Percentiles rank a stretch among this genome's conserved stretches.
Evolutionary conservation across 2,329 filamentous ascomycete genomes (phyloP).

Genomic region (Pseudogymnoascus sp.): DNA sequence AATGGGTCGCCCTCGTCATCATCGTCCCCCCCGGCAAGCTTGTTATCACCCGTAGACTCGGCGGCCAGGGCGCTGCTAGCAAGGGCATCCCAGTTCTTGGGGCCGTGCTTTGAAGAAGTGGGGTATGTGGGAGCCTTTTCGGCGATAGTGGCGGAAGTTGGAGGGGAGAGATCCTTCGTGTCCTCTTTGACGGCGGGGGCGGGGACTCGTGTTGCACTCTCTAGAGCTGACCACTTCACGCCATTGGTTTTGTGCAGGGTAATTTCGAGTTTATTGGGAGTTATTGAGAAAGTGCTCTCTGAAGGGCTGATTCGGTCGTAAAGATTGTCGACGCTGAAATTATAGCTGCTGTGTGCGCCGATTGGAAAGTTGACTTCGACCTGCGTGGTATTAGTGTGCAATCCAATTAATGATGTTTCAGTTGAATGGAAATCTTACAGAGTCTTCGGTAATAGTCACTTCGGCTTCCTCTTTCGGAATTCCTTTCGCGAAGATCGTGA

Average conservation of each 20-base stretch:
- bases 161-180: slow-evolving; percentile 6
- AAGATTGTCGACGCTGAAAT: slow-evolving; percentile 57
- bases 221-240: slow-evolving; percentile 22
- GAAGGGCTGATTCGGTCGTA: slow-evolving; percentile 55
- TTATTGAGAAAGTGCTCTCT: slow-evolving; percentile 54
- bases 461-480: slow-evolving; percentile 47
- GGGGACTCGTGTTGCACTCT: slow-evolving; percentile 15
- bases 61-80: slow-evolving; percentile 38
- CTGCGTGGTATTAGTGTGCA: slow-evolving; percentile 25
- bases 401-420: slow-evolving; percentile 7
- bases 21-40: slow-evolving; percentile 42
- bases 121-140: slow-evolving; percentile 52
- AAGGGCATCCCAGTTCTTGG: slow-evolving; percentile 89
- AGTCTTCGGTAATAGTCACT: slow-evolving; percentile 33
- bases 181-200: slow-evolving; percentile 1
- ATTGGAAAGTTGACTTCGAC: slow-evolving; percentile 52
- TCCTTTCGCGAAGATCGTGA: slow-evolving; percentile 59
- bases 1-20: slow-evolving; percentile 56
- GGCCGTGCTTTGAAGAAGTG: slow-evolving; percentile 72
- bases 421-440: slow-evolving; percentile 15
- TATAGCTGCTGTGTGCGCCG: slow-evolving; percentile 40
- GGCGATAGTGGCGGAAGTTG: not conserved
- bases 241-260: slow-evolving; percentile 59
- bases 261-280: slow-evolving; percentile 73
- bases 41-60: slow-evolving; percentile 29